Evolutionary conservation across 2,329 filamentous ascomycete species (phyloP).

Genomic region (Fusarium keratoplasticum): DNA sequence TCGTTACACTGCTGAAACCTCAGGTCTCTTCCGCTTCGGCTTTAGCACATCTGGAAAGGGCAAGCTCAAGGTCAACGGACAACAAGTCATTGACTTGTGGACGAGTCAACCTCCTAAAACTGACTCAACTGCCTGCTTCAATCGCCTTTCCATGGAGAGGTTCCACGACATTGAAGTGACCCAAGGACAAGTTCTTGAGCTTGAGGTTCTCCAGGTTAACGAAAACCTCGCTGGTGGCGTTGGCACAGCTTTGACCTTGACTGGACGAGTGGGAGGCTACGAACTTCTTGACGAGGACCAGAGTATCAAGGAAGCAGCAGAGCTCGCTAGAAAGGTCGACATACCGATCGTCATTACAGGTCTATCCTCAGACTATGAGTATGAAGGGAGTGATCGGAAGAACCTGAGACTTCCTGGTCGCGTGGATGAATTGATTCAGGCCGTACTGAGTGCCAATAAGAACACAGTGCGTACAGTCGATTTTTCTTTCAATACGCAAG

Average conservation of each 20-base stretch:
- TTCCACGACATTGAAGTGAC: slow-evolving; percentile 22
- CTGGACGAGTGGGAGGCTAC: slow-evolving; percentile 34
- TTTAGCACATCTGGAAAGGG: slow-evolving; percentile 51
- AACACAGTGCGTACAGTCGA: slow-evolving; percentile 63
- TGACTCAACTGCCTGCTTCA: slow-evolving; percentile 49
- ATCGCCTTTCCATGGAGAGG: slow-evolving; percentile 33
- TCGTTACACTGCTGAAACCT: slow-evolving; percentile 9
- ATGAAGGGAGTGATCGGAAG: slow-evolving; percentile 73
- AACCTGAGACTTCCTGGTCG: slow-evolving; percentile 72
- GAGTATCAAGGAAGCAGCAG: slow-evolving; percentile 49
- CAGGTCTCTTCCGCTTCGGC: slow-evolving; percentile 40
- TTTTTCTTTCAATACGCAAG: accelerated
- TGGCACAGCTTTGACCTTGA: slow-evolving; percentile 34
- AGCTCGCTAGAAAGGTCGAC: slow-evolving; percentile 54
- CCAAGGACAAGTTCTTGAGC: slow-evolving; percentile 11
- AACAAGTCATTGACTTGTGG: slow-evolving; percentile 48
- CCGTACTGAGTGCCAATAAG: slow-evolving; percentile 66
- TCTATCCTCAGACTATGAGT: slow-evolving; percentile 59
- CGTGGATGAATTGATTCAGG: slow-evolving; percentile 68
- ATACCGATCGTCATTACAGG: slow-evolving; percentile 67
- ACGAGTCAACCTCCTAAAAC: slow-evolving; percentile 49
- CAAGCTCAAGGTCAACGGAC: slow-evolving; percentile 48
- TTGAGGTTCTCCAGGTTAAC: slow-evolving; percentile 36
- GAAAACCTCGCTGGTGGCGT: slow-evolving; percentile 36
- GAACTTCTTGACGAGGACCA: slow-evolving; percentile 41